phyloP scores from a whole-genome alignment of 140 eudicot genomes.

The Ambrosia hybrid region DNA sequence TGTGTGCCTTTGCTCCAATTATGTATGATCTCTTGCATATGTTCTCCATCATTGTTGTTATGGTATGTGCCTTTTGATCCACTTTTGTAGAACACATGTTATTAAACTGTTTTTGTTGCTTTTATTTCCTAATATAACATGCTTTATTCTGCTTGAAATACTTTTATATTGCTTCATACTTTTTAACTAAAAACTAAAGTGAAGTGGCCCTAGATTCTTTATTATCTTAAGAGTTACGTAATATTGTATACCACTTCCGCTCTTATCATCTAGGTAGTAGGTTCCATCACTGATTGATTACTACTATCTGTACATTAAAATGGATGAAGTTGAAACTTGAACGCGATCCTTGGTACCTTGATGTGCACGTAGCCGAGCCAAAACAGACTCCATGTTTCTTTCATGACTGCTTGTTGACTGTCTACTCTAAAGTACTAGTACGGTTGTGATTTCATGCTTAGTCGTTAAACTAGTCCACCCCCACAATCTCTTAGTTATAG shows the following conservation, averaged over 20 bases:
- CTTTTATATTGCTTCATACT: conserved; percentile 19
- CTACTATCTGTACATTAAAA: neutral
- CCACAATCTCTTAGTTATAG: no score
- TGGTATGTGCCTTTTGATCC: conserved; percentile 6
- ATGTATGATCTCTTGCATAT: conserved; percentile 12
- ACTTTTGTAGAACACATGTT: neutral
- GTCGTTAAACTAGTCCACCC: no score
- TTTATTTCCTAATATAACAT: neutral
- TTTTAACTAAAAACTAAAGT: neutral
- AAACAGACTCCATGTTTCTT: neutral
- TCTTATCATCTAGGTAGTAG: neutral
- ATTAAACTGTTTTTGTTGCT: conserved; percentile 9
- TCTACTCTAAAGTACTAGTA: no score
- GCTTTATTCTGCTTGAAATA: conserved; percentile 14
- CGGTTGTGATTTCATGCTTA: no score
- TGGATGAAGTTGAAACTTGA: neutral
- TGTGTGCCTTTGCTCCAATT: conserved; percentile 24
- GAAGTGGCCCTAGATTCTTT: conserved; percentile 18
- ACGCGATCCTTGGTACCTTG: neutral
- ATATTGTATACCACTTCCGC: conserved; percentile 10
- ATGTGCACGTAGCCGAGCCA: neutral
- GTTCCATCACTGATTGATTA: neutral
- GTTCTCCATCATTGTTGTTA: conserved; percentile 9
- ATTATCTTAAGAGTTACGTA: conserved; percentile 5
- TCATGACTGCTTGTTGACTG: no score